Conservation (phyloP, 2,329 filamentous ascomycete genomes). For the Botrytis medusae region DNA sequence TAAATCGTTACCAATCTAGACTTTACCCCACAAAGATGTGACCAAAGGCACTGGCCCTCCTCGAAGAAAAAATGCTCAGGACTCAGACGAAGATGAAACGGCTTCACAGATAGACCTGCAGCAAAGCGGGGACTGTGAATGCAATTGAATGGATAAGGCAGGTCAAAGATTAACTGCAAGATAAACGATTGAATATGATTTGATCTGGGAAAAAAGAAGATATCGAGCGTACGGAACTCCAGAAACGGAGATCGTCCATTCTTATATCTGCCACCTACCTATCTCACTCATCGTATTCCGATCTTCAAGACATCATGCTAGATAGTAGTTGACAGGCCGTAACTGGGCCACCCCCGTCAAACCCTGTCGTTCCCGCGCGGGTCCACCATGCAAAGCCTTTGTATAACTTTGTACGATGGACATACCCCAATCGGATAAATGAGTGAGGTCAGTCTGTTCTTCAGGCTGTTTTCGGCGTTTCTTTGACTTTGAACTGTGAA, state of each 20-base stretch:
- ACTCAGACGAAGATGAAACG: slow-evolving; percentile 7
- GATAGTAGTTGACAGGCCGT: not conserved
- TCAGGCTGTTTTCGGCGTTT: slow-evolving; percentile 1
- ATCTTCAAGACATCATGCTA: not conserved
- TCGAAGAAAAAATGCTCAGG: not conserved
- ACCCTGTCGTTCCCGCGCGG: not conserved
- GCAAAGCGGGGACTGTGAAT: not conserved
- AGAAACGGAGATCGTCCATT: slow-evolving; percentile 2
- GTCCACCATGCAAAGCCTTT: not conserved
- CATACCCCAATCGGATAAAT: not conserved
- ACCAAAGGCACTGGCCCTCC: not conserved
- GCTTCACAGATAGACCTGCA: not conserved
- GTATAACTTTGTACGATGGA: not conserved
- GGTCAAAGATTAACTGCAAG: not conserved
- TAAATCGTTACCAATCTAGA: slow-evolving; percentile 5
- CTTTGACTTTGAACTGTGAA: not conserved
- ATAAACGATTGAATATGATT: not conserved
- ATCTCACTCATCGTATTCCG: not conserved
- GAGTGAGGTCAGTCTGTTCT: not conserved
- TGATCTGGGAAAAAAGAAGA: not conserved
- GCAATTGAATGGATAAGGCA: slow-evolving; percentile 4
- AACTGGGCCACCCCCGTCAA: not conserved
- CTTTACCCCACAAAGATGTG: not conserved
- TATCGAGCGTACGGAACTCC: not conserved
- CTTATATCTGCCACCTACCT: slow-evolving; percentile 10